phyloP scores from a whole-genome alignment of 208 protist genomes.

The Wallacemonas sp. region DNA sequence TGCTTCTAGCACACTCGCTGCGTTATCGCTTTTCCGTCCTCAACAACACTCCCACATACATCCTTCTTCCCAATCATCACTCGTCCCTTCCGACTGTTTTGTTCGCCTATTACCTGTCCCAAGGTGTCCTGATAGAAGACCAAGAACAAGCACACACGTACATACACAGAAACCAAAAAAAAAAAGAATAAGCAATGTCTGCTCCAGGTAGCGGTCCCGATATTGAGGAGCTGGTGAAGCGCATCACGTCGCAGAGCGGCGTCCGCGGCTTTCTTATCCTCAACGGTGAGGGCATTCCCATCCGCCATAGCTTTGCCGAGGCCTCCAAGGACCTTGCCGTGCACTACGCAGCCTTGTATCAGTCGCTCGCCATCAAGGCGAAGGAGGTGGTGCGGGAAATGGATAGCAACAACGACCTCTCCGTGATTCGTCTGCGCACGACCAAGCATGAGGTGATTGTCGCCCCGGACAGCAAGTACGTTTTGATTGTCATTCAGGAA shows the following conservation, averaged over 20 bases:
- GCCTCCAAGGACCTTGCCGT: constrained; percentile 84
- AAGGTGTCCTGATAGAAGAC: neutral
- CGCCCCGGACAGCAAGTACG: constrained; percentile 93
- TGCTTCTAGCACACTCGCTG: too few relatives aligned
- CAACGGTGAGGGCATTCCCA: constrained; percentile 94
- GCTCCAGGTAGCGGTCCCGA: constrained; percentile 63
- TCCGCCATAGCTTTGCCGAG: constrained; percentile 93
- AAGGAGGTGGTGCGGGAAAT: constrained; percentile 91
- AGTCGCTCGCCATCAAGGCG: constrained; percentile 93
- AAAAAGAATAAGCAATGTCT: constrained; percentile 41
- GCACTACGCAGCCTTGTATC: constrained; percentile 95
- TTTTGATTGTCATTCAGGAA: constrained; percentile 90
- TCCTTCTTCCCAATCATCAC: constrained; percentile 10
- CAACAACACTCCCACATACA: too few relatives aligned
- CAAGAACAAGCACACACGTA: neutral
- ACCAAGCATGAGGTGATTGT: constrained; percentile 97
- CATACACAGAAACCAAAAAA: constrained; percentile 5
- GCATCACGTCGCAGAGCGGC: constrained; percentile 93
- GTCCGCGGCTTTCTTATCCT: constrained; percentile 96
- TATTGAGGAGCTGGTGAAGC: constrained; percentile 97
- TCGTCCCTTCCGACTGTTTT: too few relatives aligned
- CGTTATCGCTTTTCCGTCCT: too few relatives aligned
- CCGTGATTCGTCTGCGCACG: constrained; percentile 93
- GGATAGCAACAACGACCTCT: constrained; percentile 95
- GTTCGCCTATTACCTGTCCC: too few relatives aligned